Conservation (phyloP, 257 asterid genomes). For the Solanum lycopersicoides region DNA sequence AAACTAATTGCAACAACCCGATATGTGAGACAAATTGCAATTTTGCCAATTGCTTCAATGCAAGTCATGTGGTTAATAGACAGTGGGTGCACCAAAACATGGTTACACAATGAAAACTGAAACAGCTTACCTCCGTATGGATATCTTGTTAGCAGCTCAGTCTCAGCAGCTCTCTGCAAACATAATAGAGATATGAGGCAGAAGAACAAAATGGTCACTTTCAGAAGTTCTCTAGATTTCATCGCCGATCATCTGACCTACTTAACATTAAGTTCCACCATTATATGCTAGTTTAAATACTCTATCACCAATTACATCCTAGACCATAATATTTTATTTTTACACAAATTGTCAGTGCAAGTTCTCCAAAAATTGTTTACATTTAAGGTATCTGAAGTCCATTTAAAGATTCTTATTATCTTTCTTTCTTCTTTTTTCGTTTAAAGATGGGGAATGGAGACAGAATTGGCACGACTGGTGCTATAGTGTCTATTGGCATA, state of each 20-base stretch:
- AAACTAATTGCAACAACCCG: neutral
- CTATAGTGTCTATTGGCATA: neutral
- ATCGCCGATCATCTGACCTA: neutral
- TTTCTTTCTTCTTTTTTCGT: neutral
- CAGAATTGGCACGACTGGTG: neutral
- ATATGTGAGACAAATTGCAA: neutral
- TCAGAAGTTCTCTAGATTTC: neutral
- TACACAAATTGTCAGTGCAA: neutral
- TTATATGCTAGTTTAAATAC: neutral
- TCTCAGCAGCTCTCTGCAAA: constrained; percentile 92
- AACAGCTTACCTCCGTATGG: constrained; percentile 77
- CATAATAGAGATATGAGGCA: neutral
- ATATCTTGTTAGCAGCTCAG: constrained; percentile 74
- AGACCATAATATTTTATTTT: neutral
- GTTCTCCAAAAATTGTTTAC: neutral
- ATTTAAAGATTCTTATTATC: neutral
- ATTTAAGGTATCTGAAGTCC: neutral
- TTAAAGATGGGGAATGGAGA: neutral
- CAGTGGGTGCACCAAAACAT: neutral
- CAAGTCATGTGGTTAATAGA: neutral
- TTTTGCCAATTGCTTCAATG: neutral
- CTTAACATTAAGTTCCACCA: neutral
- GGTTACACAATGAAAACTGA: neutral
- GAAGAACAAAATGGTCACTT: neutral
- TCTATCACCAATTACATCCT: neutral